Evolutionary conservation across 257 asterid species (phyloP).

Genomic region (Fraxinus anomala): DNA sequence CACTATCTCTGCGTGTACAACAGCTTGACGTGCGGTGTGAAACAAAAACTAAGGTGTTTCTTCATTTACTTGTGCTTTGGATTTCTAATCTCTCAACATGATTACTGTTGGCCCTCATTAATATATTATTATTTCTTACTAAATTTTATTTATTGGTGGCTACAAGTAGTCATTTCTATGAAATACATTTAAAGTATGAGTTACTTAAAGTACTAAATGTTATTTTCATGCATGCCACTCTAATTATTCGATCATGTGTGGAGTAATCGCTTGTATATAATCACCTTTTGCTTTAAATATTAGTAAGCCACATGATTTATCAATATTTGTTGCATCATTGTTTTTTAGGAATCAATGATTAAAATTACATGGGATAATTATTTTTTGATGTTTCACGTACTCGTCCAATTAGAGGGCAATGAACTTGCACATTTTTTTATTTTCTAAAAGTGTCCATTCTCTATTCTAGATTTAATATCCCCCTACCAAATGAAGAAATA

Average conservation of each 20-base stretch:
- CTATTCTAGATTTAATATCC: background rate
- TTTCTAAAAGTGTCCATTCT: background rate
- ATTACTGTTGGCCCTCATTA: background rate
- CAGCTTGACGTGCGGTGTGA: constrained; percentile 52
- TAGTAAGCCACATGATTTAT: background rate
- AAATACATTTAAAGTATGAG: background rate
- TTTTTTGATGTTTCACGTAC: background rate
- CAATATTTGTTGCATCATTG: background rate
- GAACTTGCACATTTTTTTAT: background rate
- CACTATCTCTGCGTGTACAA: constrained; percentile 43
- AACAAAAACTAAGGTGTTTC: constrained; percentile 45
- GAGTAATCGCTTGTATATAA: background rate
- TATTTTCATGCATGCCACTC: background rate
- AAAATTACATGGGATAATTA: background rate
- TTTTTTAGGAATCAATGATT: background rate
- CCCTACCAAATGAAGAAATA: background rate
- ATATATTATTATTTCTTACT: background rate
- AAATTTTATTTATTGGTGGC: background rate
- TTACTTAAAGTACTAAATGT: background rate
- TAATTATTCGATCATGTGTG: background rate
- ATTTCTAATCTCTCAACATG: background rate
- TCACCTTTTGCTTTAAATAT: background rate
- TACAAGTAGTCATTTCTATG: background rate
- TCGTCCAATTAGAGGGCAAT: background rate
- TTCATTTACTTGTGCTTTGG: background rate